Evolutionary conservation across 2,329 filamentous ascomycete species (phyloP).

Genomic region (Diaporthe ilicicola): DNA sequence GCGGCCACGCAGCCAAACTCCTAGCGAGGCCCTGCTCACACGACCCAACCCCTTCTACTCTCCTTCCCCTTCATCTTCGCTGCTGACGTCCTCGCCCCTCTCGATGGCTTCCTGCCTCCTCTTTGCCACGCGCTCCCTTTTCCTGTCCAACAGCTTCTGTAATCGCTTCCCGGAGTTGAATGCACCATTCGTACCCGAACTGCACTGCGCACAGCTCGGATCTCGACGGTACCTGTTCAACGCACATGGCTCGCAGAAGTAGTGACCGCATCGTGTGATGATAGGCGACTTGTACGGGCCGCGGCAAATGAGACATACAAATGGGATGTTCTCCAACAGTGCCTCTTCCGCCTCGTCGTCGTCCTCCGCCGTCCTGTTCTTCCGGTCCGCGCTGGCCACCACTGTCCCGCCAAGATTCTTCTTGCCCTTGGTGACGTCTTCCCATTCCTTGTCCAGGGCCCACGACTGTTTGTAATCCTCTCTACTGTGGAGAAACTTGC

Average conservation of each 20-base stretch:
- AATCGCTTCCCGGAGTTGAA: slow-evolving; percentile 89
- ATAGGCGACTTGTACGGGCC: slow-evolving; percentile 81
- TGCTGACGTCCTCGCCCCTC: slow-evolving; percentile 58
- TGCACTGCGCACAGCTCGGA: slow-evolving; percentile 86
- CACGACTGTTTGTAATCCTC: slow-evolving; percentile 90
- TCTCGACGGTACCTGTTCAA: slow-evolving; percentile 86
- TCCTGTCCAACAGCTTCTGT: slow-evolving; percentile 80
- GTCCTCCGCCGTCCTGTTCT: slow-evolving; percentile 42
- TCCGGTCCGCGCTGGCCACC: slow-evolving; percentile 66
- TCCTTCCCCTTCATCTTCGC: slow-evolving; percentile 49
- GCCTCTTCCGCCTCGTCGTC: slow-evolving; percentile 69
- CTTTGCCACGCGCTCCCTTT: slow-evolving; percentile 68
- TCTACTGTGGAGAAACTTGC: slow-evolving; percentile 81
- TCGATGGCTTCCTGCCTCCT: slow-evolving; percentile 63
- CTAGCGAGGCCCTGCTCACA: background rate
- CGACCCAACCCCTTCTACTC: background rate
- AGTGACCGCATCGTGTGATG: slow-evolving; percentile 91
- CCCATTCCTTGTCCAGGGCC: slow-evolving; percentile 96
- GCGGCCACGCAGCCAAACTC: background rate
- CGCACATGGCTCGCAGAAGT: slow-evolving; percentile 93
- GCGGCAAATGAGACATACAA: slow-evolving; percentile 88
- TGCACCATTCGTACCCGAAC: slow-evolving; percentile 84
- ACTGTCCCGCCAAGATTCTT: slow-evolving; percentile 68
- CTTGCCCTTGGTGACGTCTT: slow-evolving; percentile 78
- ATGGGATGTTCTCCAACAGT: slow-evolving; percentile 84